These are phyloP conservation scores for Pyracantha coccinea DNA, from an alignment of 331 rosid genomes.

Conservation along the genomic window DNA sequence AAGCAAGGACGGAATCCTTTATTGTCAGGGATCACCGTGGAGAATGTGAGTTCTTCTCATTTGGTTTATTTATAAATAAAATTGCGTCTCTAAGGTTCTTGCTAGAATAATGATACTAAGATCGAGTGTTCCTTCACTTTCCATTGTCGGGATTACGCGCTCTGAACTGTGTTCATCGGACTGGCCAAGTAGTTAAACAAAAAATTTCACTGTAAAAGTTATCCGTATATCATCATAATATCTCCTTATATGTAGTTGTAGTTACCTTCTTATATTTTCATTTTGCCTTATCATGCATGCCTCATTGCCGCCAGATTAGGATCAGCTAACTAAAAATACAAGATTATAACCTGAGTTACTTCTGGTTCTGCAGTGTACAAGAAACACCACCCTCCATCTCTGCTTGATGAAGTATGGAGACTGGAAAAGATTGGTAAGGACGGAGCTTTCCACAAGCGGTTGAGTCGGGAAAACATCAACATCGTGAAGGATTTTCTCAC, in stretches of 20 bases:
- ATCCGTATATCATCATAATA: not conserved
- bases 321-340: not conserved
- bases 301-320: not conserved
- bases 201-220: not conserved
- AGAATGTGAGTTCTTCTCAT: constrained; percentile 69
- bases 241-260: not conserved
- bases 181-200: not conserved
- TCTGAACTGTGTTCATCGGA: not conserved
- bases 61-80: not conserved
- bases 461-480: constrained; percentile 53
- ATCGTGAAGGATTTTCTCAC: constrained; percentile 84
- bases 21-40: constrained; percentile 96
- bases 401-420: constrained; percentile 95
- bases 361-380: constrained; percentile 74
- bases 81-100: not conserved
- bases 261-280: not conserved
- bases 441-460: constrained; percentile 95
- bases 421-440: constrained; percentile 95
- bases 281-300: not conserved
- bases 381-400: constrained; percentile 95
- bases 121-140: not conserved
- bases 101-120: not conserved
- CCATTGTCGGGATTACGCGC: not conserved
- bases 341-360: constrained; percentile 6
- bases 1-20: constrained; percentile 83